A percentile compares a stretch with the other conserved stretches of the same genome.
phyloP scores from a whole-genome alignment of 345 rosid species.

The Linum trigynum region DNA sequence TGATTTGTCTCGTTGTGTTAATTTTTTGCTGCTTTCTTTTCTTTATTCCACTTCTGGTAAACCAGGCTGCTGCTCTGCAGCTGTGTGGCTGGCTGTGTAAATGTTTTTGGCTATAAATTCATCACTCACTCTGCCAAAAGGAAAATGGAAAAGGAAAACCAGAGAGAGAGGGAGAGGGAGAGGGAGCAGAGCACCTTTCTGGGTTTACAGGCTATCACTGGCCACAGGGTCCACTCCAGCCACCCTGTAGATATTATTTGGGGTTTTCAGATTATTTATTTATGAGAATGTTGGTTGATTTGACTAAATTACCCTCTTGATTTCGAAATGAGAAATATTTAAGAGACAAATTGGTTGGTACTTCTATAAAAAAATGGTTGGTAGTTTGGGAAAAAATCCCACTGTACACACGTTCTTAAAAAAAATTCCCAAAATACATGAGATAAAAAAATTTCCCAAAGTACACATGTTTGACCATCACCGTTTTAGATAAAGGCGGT shows the following conservation, averaged over 20 bases:
- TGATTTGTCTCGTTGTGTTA: background rate
- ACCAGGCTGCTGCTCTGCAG: conserved; percentile 7
- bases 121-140: background rate
- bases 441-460: no score
- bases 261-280: background rate
- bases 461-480: no score
- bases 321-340: no score
- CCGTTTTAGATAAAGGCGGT: no score
- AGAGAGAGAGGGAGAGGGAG: conserved; percentile 2
- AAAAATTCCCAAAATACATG: no score
- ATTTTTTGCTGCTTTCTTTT: background rate
- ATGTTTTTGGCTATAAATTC: background rate
- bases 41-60: no score
- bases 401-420: no score
- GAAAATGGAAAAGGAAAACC: background rate
- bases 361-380: no score
- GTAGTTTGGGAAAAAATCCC: no score
- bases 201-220: conserved; percentile 1
- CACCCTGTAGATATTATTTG: background rate
- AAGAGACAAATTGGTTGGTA: no score
- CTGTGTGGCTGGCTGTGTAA: conserved; percentile 2
- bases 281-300: no score
- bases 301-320: no score
- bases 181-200: background rate
- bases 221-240: background rate